Evolutionary conservation across 2,329 filamentous ascomycete genomes (phyloP).

Genomic region (Neophaeococcomyces aloes): DNA sequence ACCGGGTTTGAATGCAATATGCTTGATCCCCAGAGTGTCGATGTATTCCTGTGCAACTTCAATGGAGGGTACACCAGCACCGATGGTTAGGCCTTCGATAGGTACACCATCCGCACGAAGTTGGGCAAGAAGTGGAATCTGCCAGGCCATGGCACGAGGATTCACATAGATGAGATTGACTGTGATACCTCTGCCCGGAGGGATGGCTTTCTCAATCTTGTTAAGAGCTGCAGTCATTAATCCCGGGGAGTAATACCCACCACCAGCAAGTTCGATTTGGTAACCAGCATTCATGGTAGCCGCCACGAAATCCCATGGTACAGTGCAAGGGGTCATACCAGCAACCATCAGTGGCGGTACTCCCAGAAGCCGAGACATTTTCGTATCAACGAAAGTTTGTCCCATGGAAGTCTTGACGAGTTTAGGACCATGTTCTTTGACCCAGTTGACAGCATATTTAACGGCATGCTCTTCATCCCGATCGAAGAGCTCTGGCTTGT

Average conservation of each 20-base stretch:
- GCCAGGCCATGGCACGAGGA: constrained; percentile 81
- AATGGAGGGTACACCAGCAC: constrained; percentile 84
- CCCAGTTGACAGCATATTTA: constrained; percentile 93
- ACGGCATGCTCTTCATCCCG: constrained; percentile 90
- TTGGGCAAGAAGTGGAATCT: constrained; percentile 72
- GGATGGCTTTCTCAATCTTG: constrained; percentile 77
- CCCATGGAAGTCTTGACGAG: constrained; percentile 82
- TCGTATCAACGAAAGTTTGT: constrained; percentile 88
- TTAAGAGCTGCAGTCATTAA: constrained; percentile 71
- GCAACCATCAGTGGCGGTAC: constrained; percentile 81
- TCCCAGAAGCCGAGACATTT: constrained; percentile 80
- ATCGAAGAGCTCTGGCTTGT: constrained; percentile 96
- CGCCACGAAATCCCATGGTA: constrained; percentile 83
- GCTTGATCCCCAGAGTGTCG: constrained; percentile 80
- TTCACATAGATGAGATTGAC: constrained; percentile 89
- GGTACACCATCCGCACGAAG: constrained; percentile 76
- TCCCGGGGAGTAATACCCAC: constrained; percentile 76
- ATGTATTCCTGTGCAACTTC: constrained; percentile 93
- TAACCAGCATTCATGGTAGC: constrained; percentile 94
- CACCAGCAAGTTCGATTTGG: constrained; percentile 80
- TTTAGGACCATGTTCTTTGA: constrained; percentile 90
- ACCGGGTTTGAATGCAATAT: constrained; percentile 89
- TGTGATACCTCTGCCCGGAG: constrained; percentile 75
- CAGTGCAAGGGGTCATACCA: constrained; percentile 86
- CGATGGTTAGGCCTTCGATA: constrained; percentile 85